Base-by-base conservation (phyloP, 495 filamentous ascomycete genomes). In the Xylaria venustula region DNA sequence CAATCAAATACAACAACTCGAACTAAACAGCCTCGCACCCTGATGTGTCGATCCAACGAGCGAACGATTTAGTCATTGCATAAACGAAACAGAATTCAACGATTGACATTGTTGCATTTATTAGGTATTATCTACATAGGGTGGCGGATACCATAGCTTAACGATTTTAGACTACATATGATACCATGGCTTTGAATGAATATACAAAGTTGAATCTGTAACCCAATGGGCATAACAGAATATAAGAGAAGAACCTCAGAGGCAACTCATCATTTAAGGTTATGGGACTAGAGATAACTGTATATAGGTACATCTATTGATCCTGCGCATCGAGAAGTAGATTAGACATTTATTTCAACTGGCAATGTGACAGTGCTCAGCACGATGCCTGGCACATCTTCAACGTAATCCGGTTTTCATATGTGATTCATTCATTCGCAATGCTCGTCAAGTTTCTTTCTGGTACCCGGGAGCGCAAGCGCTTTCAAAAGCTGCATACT, bases 91-190 rank as follows among this genome's bases (percentile, higher is more conserved):
- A n/a, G 26, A 25, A 23, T 58, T 58, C 22, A 30, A 26, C 32
- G 14, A 17, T 49, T 58, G 12, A 49, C 19, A 23, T 37, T 59
- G 30, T 51, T 30, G 30, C 36, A 41, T 23, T 42, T 44, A 44
- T 44, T 59, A 20, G 7, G 28, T 32, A 34, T 48, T 5, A 23
- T 32, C 30, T 2, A 50, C 8, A 34, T 17, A 19, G 46, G 23
- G 50, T 25, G 34, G 50, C 30, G 56, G 36, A 58, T 48, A 50
- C 54, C 17, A 57, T 26, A 40, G 44, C 28, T 58, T 49, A 48
- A 45, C 55, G 44, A 58, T 49, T 48, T 28, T 32, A 36, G 7
- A 58, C 45, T 26, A 49, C 28, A 49, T 49, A 58, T 49, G 44
- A 58, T 58, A 58, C 44, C 44, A 40, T 28, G 44, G 26, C 15